Percentiles rank a stretch among this genome's conserved stretches.
Evolutionary conservation across 139 green algal genomes (phyloP).

Genomic region (Picochlorum sp.): DNA sequence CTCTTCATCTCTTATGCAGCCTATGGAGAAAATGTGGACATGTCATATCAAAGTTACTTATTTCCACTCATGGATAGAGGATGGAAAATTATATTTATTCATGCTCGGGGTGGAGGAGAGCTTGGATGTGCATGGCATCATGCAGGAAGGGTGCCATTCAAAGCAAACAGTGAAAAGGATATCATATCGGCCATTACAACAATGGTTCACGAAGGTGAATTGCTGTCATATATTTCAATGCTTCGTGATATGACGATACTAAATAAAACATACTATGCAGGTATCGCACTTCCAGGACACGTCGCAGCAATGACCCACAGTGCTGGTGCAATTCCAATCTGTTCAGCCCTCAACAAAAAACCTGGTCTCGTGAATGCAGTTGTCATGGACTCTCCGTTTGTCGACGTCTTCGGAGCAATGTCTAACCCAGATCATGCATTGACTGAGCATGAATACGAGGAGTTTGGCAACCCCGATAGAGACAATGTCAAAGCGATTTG

Average conservation of each 20-base stretch:
- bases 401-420: slow-evolving; percentile 67
- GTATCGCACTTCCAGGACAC: neutral
- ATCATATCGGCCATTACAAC: slow-evolving; percentile 34
- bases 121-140: slow-evolving; percentile 64
- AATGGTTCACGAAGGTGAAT: slow-evolving; percentile 23
- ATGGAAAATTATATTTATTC: slow-evolving; percentile 49
- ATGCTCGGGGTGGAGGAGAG: slow-evolving; percentile 71
- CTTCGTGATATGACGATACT: too few relatives aligned
- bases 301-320: slow-evolving; percentile 31
- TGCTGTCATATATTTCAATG: neutral
- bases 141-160: slow-evolving; percentile 33
- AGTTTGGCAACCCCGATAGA: slow-evolving; percentile 29
- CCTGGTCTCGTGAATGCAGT: slow-evolving; percentile 10
- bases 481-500: slow-evolving; percentile 6
- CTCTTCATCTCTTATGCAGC: slow-evolving; percentile 65
- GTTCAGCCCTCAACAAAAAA: slow-evolving; percentile 16
- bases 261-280: slow-evolving; percentile 1
- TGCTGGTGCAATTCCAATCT: slow-evolving; percentile 31
- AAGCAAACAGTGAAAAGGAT: slow-evolving; percentile 43
- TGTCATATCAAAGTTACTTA: slow-evolving; percentile 34
- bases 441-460: slow-evolving; percentile 67
- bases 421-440: slow-evolving; percentile 57
- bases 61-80: slow-evolving; percentile 48
- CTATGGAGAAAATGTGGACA: slow-evolving; percentile 61
- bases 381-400: slow-evolving; percentile 72